Conservation (phyloP, 2,329 filamentous ascomycete species). For the Microthyrium microscopicum region DNA sequence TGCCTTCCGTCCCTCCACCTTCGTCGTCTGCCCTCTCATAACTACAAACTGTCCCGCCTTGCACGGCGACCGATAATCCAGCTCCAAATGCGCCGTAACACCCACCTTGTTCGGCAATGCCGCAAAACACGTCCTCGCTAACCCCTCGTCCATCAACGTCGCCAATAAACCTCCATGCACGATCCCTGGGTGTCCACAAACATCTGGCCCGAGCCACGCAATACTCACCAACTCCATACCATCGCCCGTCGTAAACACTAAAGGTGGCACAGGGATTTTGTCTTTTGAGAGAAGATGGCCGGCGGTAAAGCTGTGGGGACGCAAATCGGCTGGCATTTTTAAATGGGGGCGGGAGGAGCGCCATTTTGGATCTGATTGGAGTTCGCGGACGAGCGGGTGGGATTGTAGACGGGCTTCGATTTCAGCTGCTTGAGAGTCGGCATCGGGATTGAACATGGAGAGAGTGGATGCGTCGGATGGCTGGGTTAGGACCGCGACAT, state of each 20-base stretch:
- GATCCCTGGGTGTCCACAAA: constrained; percentile 83
- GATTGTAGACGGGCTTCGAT: constrained; percentile 60
- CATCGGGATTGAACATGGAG: constrained; percentile 42
- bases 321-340: constrained; percentile 58
- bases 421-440: constrained; percentile 28
- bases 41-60: constrained; percentile 62
- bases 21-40: constrained; percentile 60
- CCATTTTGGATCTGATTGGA: constrained; percentile 51
- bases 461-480: constrained; percentile 60
- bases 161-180: constrained; percentile 82
- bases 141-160: constrained; percentile 81
- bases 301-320: constrained; percentile 62
- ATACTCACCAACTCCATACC: constrained; percentile 49
- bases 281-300: constrained; percentile 61
- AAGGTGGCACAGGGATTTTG: constrained; percentile 65
- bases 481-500: constrained; percentile 34
- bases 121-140: constrained; percentile 76
- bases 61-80: constrained; percentile 69
- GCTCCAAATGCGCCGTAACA: constrained; percentile 70
- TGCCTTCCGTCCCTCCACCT: constrained; percentile 82
- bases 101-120: constrained; percentile 74
- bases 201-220: constrained; percentile 57
- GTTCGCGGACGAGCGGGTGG: constrained; percentile 54
- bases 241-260: constrained; percentile 49
- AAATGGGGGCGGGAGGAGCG: constrained; percentile 71